phyloP scores from a whole-genome alignment of 352 stramenopile genomes.

The Phytophthora palmivora region DNA sequence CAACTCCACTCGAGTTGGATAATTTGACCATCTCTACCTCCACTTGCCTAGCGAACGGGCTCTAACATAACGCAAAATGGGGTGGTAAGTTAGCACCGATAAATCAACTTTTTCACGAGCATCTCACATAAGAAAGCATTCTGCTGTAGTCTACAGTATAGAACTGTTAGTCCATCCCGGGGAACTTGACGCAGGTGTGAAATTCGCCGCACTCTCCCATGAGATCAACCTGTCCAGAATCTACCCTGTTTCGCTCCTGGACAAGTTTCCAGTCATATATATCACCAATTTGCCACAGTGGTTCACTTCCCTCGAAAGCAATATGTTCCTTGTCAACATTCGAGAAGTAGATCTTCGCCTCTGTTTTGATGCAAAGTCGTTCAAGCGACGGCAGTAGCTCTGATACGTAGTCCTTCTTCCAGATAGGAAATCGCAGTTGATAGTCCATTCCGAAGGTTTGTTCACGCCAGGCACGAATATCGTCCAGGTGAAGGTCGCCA shows the following conservation, averaged over 20 bases:
- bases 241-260: constrained; percentile 37
- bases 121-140: too few species aligned
- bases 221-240: constrained; percentile 47
- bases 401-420: constrained; percentile 62
- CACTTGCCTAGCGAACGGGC: too few species aligned
- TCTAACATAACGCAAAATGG: too few species aligned
- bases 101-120: too few species aligned
- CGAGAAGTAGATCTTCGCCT: constrained; percentile 61
- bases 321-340: constrained; percentile 50
- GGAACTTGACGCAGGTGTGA: constrained; percentile 87
- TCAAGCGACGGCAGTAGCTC: constrained; percentile 78
- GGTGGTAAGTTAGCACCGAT: too few species aligned
- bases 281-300: constrained; percentile 44
- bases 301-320: constrained; percentile 14
- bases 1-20: too few species aligned
- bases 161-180: constrained; percentile 56
- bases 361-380: constrained; percentile 50
- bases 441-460: constrained; percentile 60
- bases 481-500: constrained; percentile 90
- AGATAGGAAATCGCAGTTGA: constrained; percentile 80
- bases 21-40: too few species aligned
- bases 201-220: constrained; percentile 93
- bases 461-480: constrained; percentile 86
- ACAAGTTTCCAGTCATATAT: constrained; percentile 49
- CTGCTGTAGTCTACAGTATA: too few species aligned